Conservation (phyloP, 139 green algal genomes). For the Eudorina sp. region DNA sequence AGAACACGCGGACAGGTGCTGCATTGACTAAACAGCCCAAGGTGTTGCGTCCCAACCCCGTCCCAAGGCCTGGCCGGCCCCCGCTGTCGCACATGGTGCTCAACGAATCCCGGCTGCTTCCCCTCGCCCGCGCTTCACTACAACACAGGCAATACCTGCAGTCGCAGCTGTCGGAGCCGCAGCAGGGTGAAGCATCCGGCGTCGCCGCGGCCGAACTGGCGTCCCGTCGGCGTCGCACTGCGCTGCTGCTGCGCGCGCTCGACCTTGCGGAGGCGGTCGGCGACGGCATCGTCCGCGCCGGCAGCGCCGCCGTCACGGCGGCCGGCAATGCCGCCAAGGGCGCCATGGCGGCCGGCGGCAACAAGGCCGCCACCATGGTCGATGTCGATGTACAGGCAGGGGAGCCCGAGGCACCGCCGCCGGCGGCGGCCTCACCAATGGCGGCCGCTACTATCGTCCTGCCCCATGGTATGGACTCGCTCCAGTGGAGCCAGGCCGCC, state of each 20-base stretch:
- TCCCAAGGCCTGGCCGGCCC: no score
- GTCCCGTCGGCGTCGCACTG: neutral
- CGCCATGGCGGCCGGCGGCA: neutral
- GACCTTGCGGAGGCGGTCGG: constrained; percentile 44
- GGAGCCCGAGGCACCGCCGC: neutral
- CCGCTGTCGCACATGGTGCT: no score
- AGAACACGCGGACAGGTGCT: neutral
- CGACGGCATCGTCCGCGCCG: neutral
- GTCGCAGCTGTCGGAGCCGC: neutral
- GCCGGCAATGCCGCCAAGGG: neutral
- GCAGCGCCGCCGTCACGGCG: neutral
- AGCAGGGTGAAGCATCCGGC: neutral
- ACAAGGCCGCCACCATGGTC: neutral
- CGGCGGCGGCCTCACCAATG: neutral
- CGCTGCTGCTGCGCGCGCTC: neutral
- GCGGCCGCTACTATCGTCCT: neutral
- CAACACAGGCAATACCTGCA: constrained; percentile 16
- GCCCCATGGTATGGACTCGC: constrained; percentile 27
- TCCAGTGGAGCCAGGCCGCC: neutral
- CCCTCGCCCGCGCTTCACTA: no score
- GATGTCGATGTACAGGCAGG: neutral
- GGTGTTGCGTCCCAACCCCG: no score
- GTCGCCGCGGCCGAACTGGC: neutral
- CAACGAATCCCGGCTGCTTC: no score
- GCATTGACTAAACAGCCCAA: no score